Conservation (phyloP, 192 early-diverging fungal species). For the Rhizoclosmatium globosum region DNA sequence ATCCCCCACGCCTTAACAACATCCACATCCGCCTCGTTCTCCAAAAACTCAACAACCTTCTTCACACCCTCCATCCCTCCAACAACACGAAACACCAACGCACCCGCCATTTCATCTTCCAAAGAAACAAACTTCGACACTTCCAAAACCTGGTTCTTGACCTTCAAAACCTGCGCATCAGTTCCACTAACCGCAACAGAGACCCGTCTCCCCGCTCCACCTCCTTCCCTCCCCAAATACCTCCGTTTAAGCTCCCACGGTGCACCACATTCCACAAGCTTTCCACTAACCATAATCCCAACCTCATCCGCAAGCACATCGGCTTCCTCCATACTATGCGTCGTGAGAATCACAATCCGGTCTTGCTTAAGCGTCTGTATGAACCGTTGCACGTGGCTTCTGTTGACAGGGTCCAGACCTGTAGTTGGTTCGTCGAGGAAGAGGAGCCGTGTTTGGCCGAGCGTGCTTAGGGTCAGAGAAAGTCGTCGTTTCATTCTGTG, state of each 20-base stretch:
- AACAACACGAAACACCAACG: conserved; percentile 4
- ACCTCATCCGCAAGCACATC: conserved; percentile 69
- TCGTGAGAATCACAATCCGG: conserved; percentile 69
- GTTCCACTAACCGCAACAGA: conserved; percentile 2
- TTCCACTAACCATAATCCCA: conserved; percentile 74
- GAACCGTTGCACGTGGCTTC: conserved; percentile 71
- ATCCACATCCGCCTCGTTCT: background rate
- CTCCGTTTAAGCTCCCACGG: conserved; percentile 73
- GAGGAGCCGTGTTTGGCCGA: conserved; percentile 64
- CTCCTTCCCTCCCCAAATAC: conserved; percentile 55
- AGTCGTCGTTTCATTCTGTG: conserved; percentile 70
- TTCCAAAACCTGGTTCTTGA: conserved; percentile 47
- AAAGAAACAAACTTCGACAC: conserved; percentile 40
- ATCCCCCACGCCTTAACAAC: conserved; percentile 17
- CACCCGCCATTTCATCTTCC: background rate
- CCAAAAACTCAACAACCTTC: background rate
- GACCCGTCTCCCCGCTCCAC: background rate
- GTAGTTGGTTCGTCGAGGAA: conserved; percentile 51
- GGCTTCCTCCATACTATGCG: conserved; percentile 79
- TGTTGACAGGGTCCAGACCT: conserved; percentile 77
- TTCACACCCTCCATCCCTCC: background rate
- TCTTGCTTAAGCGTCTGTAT: conserved; percentile 69
- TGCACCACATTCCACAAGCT: conserved; percentile 68
- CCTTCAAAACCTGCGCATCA: background rate
- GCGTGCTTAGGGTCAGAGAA: conserved; percentile 63